These are phyloP conservation scores for Gaultheria prostrata DNA, from an alignment of 148 eudicot genomes.

Conservation along the genomic window DNA sequence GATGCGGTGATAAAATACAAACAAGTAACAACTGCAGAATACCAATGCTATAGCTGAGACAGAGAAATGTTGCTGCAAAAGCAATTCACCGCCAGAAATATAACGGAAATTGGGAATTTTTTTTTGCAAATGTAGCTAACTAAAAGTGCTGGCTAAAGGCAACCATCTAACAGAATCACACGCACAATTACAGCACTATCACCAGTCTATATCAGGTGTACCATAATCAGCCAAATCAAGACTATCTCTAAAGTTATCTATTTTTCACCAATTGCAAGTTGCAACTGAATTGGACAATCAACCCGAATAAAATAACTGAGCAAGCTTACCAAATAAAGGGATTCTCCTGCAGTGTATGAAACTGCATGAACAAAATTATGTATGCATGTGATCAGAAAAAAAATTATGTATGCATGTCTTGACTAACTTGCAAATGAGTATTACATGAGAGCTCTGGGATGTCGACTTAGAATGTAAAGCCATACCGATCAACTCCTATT, in stretches of 20 bases:
- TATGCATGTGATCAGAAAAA: too few relatives aligned
- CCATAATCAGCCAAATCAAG: background rate
- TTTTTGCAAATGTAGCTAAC: background rate
- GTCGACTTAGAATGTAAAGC: background rate
- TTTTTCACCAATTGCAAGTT: constrained; percentile 9
- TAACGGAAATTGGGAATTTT: background rate
- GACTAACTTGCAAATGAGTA: background rate
- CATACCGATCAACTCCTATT: constrained; percentile 81
- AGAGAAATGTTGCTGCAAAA: constrained; percentile 1
- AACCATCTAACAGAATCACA: background rate
- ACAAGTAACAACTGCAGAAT: background rate
- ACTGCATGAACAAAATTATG: constrained; percentile 9
- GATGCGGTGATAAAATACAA: background rate
- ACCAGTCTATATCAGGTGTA: background rate
- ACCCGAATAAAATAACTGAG: background rate
- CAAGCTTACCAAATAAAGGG: background rate
- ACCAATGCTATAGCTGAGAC: constrained; percentile 1
- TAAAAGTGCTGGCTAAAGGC: background rate
- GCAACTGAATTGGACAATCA: background rate
- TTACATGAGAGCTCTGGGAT: background rate
- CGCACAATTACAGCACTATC: background rate
- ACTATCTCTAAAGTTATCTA: background rate
- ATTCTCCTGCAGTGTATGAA: background rate
- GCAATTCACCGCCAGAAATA: background rate
- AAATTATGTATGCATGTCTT: background rate